These are phyloP conservation scores for Sideroxylon spinosum DNA, from an alignment of 179 eudicot species.

Conservation along the genomic window DNA sequence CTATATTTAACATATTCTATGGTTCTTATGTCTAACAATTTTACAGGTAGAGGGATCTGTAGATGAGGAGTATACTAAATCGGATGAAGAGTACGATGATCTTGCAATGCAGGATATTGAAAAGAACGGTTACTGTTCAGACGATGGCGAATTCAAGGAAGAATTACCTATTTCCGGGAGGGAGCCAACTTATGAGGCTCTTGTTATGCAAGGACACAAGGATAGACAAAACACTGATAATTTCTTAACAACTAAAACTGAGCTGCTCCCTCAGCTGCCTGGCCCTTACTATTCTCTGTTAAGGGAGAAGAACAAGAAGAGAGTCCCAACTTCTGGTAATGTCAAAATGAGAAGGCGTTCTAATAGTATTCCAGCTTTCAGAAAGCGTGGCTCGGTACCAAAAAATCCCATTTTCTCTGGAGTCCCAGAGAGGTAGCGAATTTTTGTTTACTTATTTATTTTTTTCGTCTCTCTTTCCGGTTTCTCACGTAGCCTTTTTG, in stretches of 20 bases:
- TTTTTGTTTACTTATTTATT: too few species aligned
- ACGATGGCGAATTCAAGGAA: slow-evolving; percentile 31
- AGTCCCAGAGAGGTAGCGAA: slow-evolving; percentile 17
- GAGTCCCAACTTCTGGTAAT: slow-evolving; percentile 25
- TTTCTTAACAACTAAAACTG: slow-evolving; percentile 50
- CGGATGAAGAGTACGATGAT: slow-evolving; percentile 93
- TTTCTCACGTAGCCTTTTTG: background rate
- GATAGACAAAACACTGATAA: slow-evolving; percentile 34
- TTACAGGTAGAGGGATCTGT: slow-evolving; percentile 86
- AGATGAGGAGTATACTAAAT: slow-evolving; percentile 77
- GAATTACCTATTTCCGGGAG: slow-evolving; percentile 10
- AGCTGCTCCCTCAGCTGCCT: slow-evolving; percentile 33
- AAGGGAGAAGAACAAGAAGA: slow-evolving; percentile 42
- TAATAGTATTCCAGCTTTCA: slow-evolving; percentile 52
- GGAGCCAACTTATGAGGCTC: slow-evolving; percentile 15
- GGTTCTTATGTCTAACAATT: background rate
- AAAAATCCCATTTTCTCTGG: slow-evolving; percentile 26
- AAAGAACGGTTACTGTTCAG: slow-evolving; percentile 52
- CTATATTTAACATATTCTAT: too few species aligned
- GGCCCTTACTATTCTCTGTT: slow-evolving; percentile 22
- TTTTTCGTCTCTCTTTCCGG: background rate
- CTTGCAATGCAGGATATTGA: slow-evolving; percentile 61
- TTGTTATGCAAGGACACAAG: slow-evolving; percentile 20
- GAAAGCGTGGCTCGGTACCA: slow-evolving; percentile 29
- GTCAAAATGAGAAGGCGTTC: slow-evolving; percentile 55